These are phyloP conservation scores for Erodium maritimum DNA, from an alignment of 345 rosid species.

Conservation along the genomic window DNA sequence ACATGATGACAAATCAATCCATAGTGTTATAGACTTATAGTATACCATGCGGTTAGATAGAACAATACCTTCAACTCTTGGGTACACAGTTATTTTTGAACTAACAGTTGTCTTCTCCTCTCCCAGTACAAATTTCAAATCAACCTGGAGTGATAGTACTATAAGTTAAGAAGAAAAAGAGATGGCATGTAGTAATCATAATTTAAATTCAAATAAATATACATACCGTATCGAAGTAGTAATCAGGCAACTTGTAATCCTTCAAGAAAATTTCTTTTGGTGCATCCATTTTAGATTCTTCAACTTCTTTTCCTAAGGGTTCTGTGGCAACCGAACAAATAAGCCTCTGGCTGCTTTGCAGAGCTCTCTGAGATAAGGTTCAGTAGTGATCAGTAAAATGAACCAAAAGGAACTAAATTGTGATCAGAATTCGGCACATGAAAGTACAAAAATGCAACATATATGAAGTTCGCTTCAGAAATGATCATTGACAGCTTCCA, in stretches of 20 bases:
- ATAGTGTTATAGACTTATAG: background rate
- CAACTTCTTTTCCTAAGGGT: slow-evolving; percentile 40
- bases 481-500: too few species aligned
- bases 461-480: too few species aligned
- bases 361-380: slow-evolving; percentile 37
- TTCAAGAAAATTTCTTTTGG: slow-evolving; percentile 89
- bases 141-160: slow-evolving; percentile 42
- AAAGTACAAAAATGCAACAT: background rate
- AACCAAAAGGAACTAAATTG: slow-evolving; percentile 5
- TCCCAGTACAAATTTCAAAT: slow-evolving; percentile 65
- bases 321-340: slow-evolving; percentile 74
- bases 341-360: slow-evolving; percentile 35
- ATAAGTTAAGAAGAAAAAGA: slow-evolving; percentile 5
- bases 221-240: slow-evolving; percentile 76
- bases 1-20: background rate
- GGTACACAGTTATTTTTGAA: slow-evolving; percentile 60
- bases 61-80: slow-evolving; percentile 68
- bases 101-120: slow-evolving; percentile 91
- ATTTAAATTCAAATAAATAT: slow-evolving; percentile 5
- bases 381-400: slow-evolving; percentile 7
- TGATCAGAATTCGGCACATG: background rate
- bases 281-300: slow-evolving; percentile 65
- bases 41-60: background rate
- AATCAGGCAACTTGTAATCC: slow-evolving; percentile 85
- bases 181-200: background rate